Evolutionary conservation across 495 filamentous ascomycete species (phyloP).

Genomic region (Penicillium waksmanii): DNA sequence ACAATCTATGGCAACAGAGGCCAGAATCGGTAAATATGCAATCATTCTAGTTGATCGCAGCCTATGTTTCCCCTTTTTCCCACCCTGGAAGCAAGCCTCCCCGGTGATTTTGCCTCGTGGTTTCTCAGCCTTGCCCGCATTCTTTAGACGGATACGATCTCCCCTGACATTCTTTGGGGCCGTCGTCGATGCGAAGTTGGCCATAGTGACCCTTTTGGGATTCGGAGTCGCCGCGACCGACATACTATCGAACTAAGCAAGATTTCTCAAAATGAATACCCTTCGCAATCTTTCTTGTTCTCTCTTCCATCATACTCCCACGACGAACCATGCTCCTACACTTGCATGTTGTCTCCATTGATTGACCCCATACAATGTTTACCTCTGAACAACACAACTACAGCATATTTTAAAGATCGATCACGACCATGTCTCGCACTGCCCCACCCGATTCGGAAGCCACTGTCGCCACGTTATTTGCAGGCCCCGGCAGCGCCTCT

Average conservation of each 20-base stretch:
- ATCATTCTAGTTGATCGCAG: slow-evolving; percentile 7
- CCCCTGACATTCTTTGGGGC: slow-evolving; percentile 27
- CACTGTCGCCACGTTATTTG: slow-evolving; percentile 46
- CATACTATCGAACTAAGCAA: not conserved
- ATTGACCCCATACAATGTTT: slow-evolving; percentile 3
- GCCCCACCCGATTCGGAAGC: slow-evolving; percentile 29
- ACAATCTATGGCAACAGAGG: not conserved
- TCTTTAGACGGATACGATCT: slow-evolving; percentile 28
- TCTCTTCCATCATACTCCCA: not conserved
- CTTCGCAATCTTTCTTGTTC: slow-evolving; percentile 1
- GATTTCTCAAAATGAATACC: slow-evolving; percentile 8
- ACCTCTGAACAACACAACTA: not conserved
- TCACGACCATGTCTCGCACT: slow-evolving; percentile 22
- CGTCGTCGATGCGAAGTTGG: slow-evolving; percentile 17
- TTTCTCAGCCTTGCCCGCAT: slow-evolving; percentile 21
- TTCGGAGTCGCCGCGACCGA: slow-evolving; percentile 14
- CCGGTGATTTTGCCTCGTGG: slow-evolving; percentile 26
- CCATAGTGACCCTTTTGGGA: slow-evolving; percentile 8
- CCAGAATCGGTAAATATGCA: not conserved
- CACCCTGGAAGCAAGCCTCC: not conserved
- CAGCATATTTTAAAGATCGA: slow-evolving; percentile 8
- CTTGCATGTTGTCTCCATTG: slow-evolving; percentile 7
- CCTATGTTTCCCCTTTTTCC: slow-evolving; percentile 11
- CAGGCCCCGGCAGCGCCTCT: slow-evolving; percentile 39
- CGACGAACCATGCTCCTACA: slow-evolving; percentile 12